phyloP scores from a whole-genome alignment of 495 filamentous ascomycete genomes.

The Lasiosphaeria hispida region DNA sequence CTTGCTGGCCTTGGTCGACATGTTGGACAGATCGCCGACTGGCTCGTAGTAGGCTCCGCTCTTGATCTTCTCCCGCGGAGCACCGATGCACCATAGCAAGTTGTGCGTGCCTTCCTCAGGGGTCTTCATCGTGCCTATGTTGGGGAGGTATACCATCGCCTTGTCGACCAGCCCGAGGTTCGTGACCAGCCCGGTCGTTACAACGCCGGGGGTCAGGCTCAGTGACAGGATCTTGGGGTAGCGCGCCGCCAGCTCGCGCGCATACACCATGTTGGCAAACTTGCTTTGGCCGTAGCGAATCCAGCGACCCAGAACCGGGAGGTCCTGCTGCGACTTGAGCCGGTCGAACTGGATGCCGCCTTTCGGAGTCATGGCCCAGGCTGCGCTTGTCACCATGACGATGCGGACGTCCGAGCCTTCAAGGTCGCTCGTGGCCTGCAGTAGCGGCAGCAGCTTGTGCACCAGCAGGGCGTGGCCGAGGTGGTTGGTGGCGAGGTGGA shows the following conservation, averaged over 20 bases:
- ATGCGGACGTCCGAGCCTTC: slow-evolving; percentile 39
- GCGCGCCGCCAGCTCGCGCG: slow-evolving; percentile 55
- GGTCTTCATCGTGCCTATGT: too few species aligned
- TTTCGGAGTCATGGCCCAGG: slow-evolving; percentile 33
- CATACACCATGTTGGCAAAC: slow-evolving; percentile 48
- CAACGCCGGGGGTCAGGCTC: slow-evolving; percentile 63
- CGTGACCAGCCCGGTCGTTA: slow-evolving; percentile 31
- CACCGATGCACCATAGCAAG: slow-evolving; percentile 18
- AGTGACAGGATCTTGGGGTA: slow-evolving; percentile 56
- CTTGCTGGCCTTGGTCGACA: not conserved
- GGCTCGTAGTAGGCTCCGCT: slow-evolving; percentile 21
- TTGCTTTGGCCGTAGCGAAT: slow-evolving; percentile 47
- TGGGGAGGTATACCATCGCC: not conserved
- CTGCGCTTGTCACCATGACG: slow-evolving; percentile 37
- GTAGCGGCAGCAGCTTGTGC: slow-evolving; percentile 56
- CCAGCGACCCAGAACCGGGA: slow-evolving; percentile 23
- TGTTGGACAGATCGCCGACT: slow-evolving; percentile 3
- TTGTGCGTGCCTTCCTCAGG: slow-evolving; percentile 23
- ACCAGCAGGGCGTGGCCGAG: slow-evolving; percentile 65
- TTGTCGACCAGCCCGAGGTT: not conserved
- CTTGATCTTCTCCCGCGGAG: not conserved
- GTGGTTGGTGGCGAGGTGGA: slow-evolving; percentile 68
- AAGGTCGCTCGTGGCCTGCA: too few species aligned
- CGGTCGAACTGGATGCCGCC: slow-evolving; percentile 41
- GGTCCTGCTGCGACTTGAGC: slow-evolving; percentile 13